These are phyloP conservation scores for Cadophora luteo-olivacea DNA, from an alignment of 2,329 filamentous ascomycete species.

Conservation along the genomic window DNA sequence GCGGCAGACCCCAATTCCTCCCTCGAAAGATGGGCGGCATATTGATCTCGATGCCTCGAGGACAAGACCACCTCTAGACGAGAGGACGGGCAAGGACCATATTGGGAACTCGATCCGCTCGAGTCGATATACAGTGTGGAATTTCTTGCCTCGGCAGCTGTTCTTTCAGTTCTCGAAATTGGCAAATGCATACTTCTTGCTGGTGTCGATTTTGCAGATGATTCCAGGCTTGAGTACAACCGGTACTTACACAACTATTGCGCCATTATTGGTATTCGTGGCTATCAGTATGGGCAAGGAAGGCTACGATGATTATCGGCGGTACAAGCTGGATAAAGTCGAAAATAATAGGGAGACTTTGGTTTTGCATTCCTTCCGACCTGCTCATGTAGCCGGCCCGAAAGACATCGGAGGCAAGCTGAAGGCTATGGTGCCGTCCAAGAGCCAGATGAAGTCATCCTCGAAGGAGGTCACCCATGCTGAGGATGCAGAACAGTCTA, in stretches of 20 bases:
- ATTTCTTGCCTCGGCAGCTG: constrained; percentile 87
- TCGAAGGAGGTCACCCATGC: background rate
- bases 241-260: constrained; percentile 86
- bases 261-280: constrained; percentile 83
- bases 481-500: constrained; percentile 18
- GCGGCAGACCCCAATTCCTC: constrained; percentile 59
- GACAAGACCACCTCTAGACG: constrained; percentile 69
- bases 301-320: constrained; percentile 85
- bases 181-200: constrained; percentile 93
- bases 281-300: constrained; percentile 90
- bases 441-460: background rate
- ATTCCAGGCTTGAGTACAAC: constrained; percentile 93
- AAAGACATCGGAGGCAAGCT: constrained; percentile 16
- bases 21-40: constrained; percentile 81
- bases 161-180: constrained; percentile 93
- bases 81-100: constrained; percentile 77
- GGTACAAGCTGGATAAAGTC: constrained; percentile 83
- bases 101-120: constrained; percentile 85
- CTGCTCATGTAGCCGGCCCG: constrained; percentile 13
- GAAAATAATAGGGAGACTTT: constrained; percentile 76
- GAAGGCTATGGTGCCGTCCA: constrained; percentile 11
- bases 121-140: constrained; percentile 86
- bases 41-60: constrained; percentile 70
- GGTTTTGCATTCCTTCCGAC: constrained; percentile 36
- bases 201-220: constrained; percentile 87